Conservation (phyloP, 2,329 filamentous ascomycete genomes). For the Elsinoe fawcettii region DNA sequence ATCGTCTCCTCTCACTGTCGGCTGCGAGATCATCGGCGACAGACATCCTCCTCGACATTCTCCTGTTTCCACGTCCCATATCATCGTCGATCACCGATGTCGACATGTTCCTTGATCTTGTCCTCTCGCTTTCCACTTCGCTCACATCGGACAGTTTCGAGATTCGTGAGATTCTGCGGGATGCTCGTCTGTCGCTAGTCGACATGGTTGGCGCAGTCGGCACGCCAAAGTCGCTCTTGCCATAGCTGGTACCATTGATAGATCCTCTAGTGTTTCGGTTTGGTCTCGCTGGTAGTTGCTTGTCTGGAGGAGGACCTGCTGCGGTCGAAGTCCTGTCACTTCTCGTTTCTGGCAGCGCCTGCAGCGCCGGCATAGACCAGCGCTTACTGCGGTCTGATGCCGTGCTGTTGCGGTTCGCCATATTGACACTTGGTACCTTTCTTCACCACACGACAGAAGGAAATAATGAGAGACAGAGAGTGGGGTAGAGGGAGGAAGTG, state of each 20-base stretch:
- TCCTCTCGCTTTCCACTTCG: conserved; percentile 14
- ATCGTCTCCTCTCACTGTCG: conserved; percentile 10
- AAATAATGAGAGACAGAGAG: conserved; percentile 11
- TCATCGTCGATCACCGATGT: not conserved
- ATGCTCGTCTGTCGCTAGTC: conserved; percentile 10
- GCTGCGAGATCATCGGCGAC: conserved; percentile 14
- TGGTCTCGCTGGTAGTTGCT: not conserved
- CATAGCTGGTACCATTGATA: conserved; percentile 12
- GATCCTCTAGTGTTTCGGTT: conserved; percentile 5
- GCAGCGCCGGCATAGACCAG: conserved; percentile 15
- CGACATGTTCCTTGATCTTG: conserved; percentile 15
- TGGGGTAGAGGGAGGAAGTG: conserved; percentile 9
- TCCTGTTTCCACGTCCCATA: not conserved
- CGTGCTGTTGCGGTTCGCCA: conserved; percentile 13
- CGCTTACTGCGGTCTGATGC: conserved; percentile 9
- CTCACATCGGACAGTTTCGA: conserved; percentile 14
- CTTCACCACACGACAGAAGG: not conserved
- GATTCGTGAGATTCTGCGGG: conserved; percentile 12
- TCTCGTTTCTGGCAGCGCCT: conserved; percentile 7
- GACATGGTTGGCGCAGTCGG: not conserved
- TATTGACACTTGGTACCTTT: not conserved
- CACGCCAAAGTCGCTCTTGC: conserved; percentile 15
- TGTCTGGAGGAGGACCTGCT: conserved; percentile 5
- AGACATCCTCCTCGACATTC: conserved; percentile 13
- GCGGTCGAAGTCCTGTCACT: not conserved